A percentile compares a stretch with the other conserved stretches of the same genome.
These are phyloP conservation scores for Penicillium psychrosexuale DNA, from an alignment of 2,329 filamentous ascomycete species.

Conservation along the genomic window DNA sequence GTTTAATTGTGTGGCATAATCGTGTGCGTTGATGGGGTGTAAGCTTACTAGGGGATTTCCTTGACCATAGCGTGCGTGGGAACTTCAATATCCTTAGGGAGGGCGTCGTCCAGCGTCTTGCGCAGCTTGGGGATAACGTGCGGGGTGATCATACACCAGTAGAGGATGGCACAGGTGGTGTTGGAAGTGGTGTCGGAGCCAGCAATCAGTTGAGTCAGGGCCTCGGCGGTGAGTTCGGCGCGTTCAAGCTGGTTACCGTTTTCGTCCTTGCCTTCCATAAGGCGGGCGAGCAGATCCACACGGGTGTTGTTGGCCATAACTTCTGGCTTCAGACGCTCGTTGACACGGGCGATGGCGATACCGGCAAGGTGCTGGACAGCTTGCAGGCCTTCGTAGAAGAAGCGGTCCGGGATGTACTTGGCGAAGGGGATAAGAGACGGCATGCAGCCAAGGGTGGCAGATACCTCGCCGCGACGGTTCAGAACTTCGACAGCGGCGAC, in stretches of 20 bases:
- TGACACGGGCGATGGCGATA: constrained; percentile 81
- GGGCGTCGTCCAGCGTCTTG: constrained; percentile 67
- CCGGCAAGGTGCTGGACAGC: constrained; percentile 79
- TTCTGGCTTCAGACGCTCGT: constrained; percentile 66
- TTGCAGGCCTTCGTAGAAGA: constrained; percentile 70
- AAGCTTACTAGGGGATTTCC: constrained; percentile 64
- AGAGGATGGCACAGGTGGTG: constrained; percentile 79
- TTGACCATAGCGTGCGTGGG: constrained; percentile 70
- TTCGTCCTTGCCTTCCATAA: constrained; percentile 84
- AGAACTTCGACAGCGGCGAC: constrained; percentile 82
- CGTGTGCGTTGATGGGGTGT: background rate
- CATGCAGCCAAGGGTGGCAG: constrained; percentile 70
- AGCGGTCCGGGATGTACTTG: constrained; percentile 74
- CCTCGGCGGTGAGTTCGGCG: constrained; percentile 81
- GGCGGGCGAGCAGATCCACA: constrained; percentile 73
- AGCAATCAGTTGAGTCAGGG: constrained; percentile 79
- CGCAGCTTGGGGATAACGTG: constrained; percentile 70
- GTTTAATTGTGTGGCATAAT: background rate
- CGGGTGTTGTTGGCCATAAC: constrained; percentile 60
- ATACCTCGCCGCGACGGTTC: constrained; percentile 84
- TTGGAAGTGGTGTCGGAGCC: constrained; percentile 66
- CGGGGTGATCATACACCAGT: constrained; percentile 68
- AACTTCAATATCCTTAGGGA: constrained; percentile 61
- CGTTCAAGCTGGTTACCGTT: constrained; percentile 71
- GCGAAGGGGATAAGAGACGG: constrained; percentile 76